Percentiles rank a stretch among this genome's conserved stretches.
Conservation (phyloP, 2,329 filamentous ascomycete species). For the Sphaerulina populicola region DNA sequence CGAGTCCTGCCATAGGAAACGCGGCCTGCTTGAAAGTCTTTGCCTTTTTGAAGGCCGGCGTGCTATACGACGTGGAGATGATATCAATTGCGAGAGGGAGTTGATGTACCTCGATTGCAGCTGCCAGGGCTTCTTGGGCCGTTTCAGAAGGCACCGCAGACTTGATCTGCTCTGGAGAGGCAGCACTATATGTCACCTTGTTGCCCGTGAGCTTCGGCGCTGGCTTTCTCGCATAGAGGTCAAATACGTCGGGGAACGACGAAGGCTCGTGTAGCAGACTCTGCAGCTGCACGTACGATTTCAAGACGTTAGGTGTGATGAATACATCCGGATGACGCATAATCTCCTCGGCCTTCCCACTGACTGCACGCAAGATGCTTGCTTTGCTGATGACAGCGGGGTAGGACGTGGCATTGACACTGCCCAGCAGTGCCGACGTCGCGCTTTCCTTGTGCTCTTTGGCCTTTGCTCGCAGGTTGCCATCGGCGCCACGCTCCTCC, state of each 20-base stretch:
- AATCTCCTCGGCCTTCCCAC: conserved; percentile 56
- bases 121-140: conserved; percentile 65
- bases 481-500: conserved; percentile 16
- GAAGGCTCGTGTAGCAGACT: conserved; percentile 62
- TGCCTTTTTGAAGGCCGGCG: conserved; percentile 56
- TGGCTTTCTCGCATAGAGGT: conserved; percentile 77
- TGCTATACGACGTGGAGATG: conserved; percentile 60
- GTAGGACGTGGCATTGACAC: conserved; percentile 34
- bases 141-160: conserved; percentile 63
- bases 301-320: conserved; percentile 65
- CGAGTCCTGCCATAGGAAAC: conserved; percentile 50
- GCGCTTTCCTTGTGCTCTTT: conserved; percentile 33
- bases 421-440: conserved; percentile 48
- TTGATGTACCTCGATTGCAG: conserved; percentile 71
- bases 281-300: conserved; percentile 68
- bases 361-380: conserved; percentile 39
- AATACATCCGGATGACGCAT: conserved; percentile 68
- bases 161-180: conserved; percentile 54
- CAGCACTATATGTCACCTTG: conserved; percentile 49
- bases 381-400: conserved; percentile 32
- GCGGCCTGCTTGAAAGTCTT: conserved; percentile 59
- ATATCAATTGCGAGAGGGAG: conserved; percentile 69
- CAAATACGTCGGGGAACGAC: conserved; percentile 69
- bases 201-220: conserved; percentile 51
- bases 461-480: conserved; percentile 1